Evolutionary conservation across 108 stramenopile species (phyloP), one percentile per base, ranked within the genome.

Genomic region (Nannochloropsis gaditana): DNA sequence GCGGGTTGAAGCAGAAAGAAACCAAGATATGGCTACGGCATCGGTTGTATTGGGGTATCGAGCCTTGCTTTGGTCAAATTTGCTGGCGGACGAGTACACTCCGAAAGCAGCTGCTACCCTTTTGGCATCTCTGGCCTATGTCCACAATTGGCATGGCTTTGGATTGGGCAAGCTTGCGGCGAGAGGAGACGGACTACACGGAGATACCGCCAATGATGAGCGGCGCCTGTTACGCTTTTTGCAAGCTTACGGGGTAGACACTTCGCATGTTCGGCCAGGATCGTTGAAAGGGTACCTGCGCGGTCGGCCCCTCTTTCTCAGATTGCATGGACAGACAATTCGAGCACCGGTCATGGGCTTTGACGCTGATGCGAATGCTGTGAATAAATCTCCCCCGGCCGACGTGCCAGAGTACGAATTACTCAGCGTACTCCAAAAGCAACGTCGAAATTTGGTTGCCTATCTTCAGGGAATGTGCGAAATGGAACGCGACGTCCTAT

Each of bases 241-340:
- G 80, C 85, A 85, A 44, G 85, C 85, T 8, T 80, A 85, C 41
- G 85, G 85, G 17, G 85, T 85, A 10, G 85, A 85, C 81, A 85
- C 85, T 17, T 45, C 43, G 21, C 80, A 80, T 81, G 11, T 85
- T 17, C 80, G 44, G 11, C 44, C 80, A 11, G 85, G 85, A 9
- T 81, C 80, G 15, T 43, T 85, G 42, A 21, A 43, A 17, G 81
- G 81, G 41, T 85, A 85, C 43, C 15, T 85, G 9, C 43, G 43
- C 19, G 44, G 45, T 1, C 80, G 85, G 17, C 85, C 85, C 3
- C 42, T 85, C 21, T 85, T 81, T 31, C 43, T 85, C 9, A 80
- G 85, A 15, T 80, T 85, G 31, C 80, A 81, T 15, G 21, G 44
- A 10, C 80, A 85, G 44, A 85, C 85, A 9, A 45, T 43, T 11